Base-by-base conservation (phyloP, 805 yeast species). In the Zygosaccharomyces gambellarensis region DNA sequence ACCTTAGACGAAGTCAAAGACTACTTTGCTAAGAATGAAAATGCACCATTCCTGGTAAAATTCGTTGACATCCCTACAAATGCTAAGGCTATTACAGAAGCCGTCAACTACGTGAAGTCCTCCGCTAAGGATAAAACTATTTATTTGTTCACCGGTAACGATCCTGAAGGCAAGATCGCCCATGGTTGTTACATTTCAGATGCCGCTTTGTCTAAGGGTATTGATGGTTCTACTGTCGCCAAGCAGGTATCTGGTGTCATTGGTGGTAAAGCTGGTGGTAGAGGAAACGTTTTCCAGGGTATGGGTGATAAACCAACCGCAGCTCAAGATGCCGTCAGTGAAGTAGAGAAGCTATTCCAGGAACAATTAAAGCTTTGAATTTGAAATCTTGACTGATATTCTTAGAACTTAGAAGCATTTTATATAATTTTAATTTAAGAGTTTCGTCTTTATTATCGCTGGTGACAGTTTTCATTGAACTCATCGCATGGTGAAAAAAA, bases 231-330 rank as follows among this genome's bases (percentile, higher is more conserved):
- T 50, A 90, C 80, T 27, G 77, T 90, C 58, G 95, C 95, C 29
- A 70, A 76, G 46, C 72, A 78, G 49, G 98, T 87, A 39, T 74
- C 90, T 40, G 71, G 74, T 32, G 74, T 76, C 60, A 81, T 94
- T 59, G 99, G 99, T 57, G 99, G 99, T 70, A 89, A 86, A 70
- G 95, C 96, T 50, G 99, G 99, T 73, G 99, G 99, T 70, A 94
- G 89, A 72, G 98, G 97, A 55, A 87, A 89, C 57, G 83, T 90
- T 48, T 88, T 89, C 60, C 99, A 94, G 74, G 99, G 99, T 71
- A 86, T 89, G 83, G 99, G 99, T 61, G 88, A 84, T 60, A 85
- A 88, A 54, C 77, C 83, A 32, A 76, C 71, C 30, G 87, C 86
- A 55, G 76, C 89, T 46, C 76, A 75, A 38, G 77, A 76, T 36